Evolutionary conservation across 2,329 filamentous ascomycete species (phyloP), one percentile per base, ranked within the genome.

Genomic region (Talaromyces sp.): DNA sequence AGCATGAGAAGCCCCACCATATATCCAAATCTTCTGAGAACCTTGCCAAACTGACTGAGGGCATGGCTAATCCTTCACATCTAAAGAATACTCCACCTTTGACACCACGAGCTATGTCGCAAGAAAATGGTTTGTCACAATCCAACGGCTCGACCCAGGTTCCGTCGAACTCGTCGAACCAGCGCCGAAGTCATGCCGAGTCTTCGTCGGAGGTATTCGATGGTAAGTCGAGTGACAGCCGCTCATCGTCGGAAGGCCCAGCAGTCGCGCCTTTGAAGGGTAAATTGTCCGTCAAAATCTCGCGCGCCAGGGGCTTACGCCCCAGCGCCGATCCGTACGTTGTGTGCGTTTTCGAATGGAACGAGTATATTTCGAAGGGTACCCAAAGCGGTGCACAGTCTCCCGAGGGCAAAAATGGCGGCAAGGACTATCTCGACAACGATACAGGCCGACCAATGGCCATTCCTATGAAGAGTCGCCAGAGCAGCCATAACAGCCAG

Each of bases 391-490:
- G 85, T 63, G 79, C 84, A 27, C 82, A 84, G 37, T 89, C 90
- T 52, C 84, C 87, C 41, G 87, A 88, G 52, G 86, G 89, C 73
- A 84, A 65, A 69, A 81, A 83, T 77, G 73, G 79, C 79, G 73
- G 86, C 84, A 69, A 84, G 80, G 71, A 82, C 72, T 85, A 90
- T 65, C 88, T 90, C 68, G 90, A 89, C 65, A 95, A 91, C 74
- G 92, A 96, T 71, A 90, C 89, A 35, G 91, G 93, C 33, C 87
- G 90, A 61, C 86, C 93, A 16, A 94, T 97, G 89, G 92, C 93
- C 37, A 98, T 99, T 69, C 95, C 95, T 1, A 97, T 98, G 92
- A 89, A 90, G 73, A 98, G 93, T 77, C 89, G 95, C 63, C 95
- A 98, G 76, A 98, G 94, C 80, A 98, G 94, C 81, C 93, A 94